Evolutionary conservation across 495 filamentous ascomycete species (phyloP).

Genomic region (Penicillium pulvis): DNA sequence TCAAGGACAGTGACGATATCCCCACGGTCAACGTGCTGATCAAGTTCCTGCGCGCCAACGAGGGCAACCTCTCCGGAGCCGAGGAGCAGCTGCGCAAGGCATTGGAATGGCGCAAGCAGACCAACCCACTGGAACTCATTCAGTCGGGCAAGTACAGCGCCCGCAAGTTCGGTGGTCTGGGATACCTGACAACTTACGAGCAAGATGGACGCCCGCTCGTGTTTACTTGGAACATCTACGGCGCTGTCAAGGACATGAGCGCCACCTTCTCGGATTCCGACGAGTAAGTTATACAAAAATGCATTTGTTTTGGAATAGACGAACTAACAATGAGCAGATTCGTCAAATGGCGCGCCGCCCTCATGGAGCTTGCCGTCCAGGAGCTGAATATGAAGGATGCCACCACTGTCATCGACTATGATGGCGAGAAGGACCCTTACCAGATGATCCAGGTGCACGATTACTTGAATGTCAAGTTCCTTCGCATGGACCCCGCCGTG

Average conservation of each 20-base stretch:
- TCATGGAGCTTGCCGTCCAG: slow-evolving; percentile 80
- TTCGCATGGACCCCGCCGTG: slow-evolving; percentile 69
- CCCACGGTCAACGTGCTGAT: slow-evolving; percentile 81
- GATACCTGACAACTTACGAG: slow-evolving; percentile 53
- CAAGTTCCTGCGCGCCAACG: slow-evolving; percentile 89
- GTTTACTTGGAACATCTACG: slow-evolving; percentile 86
- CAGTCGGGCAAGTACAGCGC: slow-evolving; percentile 56
- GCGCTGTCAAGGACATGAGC: slow-evolving; percentile 69
- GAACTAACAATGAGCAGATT: slow-evolving; percentile 53
- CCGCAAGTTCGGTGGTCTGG: slow-evolving; percentile 49
- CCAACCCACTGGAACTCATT: slow-evolving; percentile 46
- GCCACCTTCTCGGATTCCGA: slow-evolving; percentile 75
- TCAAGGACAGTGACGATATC: slow-evolving; percentile 58
- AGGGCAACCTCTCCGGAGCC: slow-evolving; percentile 69
- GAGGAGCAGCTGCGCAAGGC: slow-evolving; percentile 75
- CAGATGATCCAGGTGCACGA: slow-evolving; percentile 90
- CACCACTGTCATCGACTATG: slow-evolving; percentile 71
- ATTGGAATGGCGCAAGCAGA: slow-evolving; percentile 75
- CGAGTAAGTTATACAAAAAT: slow-evolving; percentile 57
- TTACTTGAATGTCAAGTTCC: slow-evolving; percentile 79
- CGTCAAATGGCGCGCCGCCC: slow-evolving; percentile 78
- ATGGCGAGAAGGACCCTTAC: slow-evolving; percentile 71
- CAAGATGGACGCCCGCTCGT: slow-evolving; percentile 49
- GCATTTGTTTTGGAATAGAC: not conserved
- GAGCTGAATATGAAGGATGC: slow-evolving; percentile 67